Evolutionary conservation across 164 flowering plant genomes (phyloP), one percentile per base, ranked within the genome.

Genomic region (Nelumbo lutea): DNA sequence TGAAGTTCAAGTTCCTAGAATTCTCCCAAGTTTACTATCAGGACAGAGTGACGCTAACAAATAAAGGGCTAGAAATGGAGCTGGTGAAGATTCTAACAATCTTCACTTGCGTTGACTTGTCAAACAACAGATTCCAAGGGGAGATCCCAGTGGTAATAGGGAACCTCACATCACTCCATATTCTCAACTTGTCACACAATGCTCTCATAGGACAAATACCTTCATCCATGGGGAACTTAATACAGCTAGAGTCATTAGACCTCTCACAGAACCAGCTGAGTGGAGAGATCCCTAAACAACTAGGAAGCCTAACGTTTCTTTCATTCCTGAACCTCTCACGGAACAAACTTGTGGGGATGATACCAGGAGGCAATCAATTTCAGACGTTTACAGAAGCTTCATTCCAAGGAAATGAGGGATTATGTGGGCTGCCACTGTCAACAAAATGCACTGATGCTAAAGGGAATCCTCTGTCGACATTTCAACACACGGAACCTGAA

Each of bases 171-270:
- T 69, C 80, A 1, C 88, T 85, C 4, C 42, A 59, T 61, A 60
- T 73, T 27, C 86, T 88, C 45, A 86, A 86, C 74, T 43, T 88
- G 38, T 86, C 90, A 0, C 68, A 65, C 39, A 86, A 88, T 59
- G 65, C 64, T 10, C 59, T 87, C 15, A 68, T 73, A 1, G 87
- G 86, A 4, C 15, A 9, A 11, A 84, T 87, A 2, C 88, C 89
- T 44, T 5, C 75, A 61, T 68, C 77, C 13, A 0, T 85, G 4
- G 84, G 80, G 6, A 78, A 85, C 62, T 42, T 84, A 72, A n/a
- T 0, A 9, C 52, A 57, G 53, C 82, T 86, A 0, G 87, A 72
- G 59, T 81, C 88, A 1, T 68, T 84, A 14, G 86, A 83, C 68
- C 74, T 84, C 5, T 78, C 84, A n/a, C 4, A 0, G 1, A 87